These are phyloP conservation scores for Kwoniella sp. DNA, from an alignment of 768 basidiomycete genomes.

Conservation along the genomic window DNA sequence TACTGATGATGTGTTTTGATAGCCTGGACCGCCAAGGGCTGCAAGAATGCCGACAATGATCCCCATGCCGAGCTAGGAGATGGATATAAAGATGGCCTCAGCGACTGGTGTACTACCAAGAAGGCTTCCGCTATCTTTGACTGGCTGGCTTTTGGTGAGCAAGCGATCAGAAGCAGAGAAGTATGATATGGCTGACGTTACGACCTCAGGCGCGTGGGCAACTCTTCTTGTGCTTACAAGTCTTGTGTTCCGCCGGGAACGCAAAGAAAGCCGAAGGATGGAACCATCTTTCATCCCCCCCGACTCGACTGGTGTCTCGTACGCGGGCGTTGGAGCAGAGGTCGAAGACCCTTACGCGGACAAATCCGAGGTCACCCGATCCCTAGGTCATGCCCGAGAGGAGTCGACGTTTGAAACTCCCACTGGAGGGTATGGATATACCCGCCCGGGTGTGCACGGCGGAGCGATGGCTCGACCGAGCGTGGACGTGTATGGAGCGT, in stretches of 20 bases:
- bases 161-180: too few species aligned
- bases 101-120: constrained; percentile 86
- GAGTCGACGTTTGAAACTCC: constrained; percentile 4
- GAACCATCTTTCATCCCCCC: constrained; percentile 77
- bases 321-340: constrained; percentile 14
- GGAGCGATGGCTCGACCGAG: constrained; percentile 51
- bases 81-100: constrained; percentile 62
- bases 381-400: constrained; percentile 51
- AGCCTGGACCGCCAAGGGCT: constrained; percentile 83
- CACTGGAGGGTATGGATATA: neutral
- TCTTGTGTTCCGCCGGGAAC: constrained; percentile 70
- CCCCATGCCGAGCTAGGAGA: constrained; percentile 68
- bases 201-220: constrained; percentile 64
- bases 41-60: constrained; percentile 76
- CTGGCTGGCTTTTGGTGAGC: constrained; percentile 62
- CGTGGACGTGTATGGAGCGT: constrained; percentile 85
- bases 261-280: constrained; percentile 52
- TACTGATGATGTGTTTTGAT: constrained; percentile 42
- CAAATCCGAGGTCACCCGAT: constrained; percentile 21
- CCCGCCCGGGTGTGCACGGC: neutral
- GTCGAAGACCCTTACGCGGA: constrained; percentile 35
- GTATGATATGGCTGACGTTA: too few species aligned
- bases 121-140: constrained; percentile 85
- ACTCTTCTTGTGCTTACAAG: constrained; percentile 64
- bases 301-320: constrained; percentile 20